Evolutionary conservation across 371 early-diverging fungal species (phyloP), one percentile per base, ranked within the genome.

Genomic region (Actinomortierella ambigua): DNA sequence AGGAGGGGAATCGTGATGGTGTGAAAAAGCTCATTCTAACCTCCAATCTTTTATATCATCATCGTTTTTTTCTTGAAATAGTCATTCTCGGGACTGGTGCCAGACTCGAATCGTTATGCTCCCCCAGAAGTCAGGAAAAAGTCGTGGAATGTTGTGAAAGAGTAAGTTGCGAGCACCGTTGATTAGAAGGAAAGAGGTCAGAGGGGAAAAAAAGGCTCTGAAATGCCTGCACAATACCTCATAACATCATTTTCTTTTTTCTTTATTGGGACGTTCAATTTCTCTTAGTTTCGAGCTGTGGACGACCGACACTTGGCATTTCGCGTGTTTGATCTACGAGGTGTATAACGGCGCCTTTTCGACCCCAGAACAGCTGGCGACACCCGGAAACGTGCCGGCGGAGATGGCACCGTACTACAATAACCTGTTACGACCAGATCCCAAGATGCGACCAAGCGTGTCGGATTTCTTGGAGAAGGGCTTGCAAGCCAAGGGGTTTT

Each of bases 281-380:
- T 0, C 4, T 24, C 22, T 34, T 61, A 73, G 75, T 47, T 80
- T 79, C 48, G 77, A 77, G 15, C 26, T 71, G 22, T 68, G 68
- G 67, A 83, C 88, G 2, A 77, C 88, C 4, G 97, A 96, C 75
- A 84, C 93, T 0, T 96, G 92, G 88, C 88, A 85, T 29, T 84
- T 88, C 40, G 95, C 90, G 1, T 89, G 88, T 57, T 68, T 96
- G 42, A 80, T 95, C 13, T 88, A 90, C 65, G 92, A 93, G 68
- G 77, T 88, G 9, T 96, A 88, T 77, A 94, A 94, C 53, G 89
- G 87, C 22, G 68, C 78, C 8, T 85, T 89, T 43, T 77, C 84
- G 13, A 77, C 85, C 1, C 66, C 85, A 0, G 89, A 91, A 22
- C 90, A 88, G 57, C 66, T 90, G 15, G 65, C 68, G 0, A 71